These are phyloP conservation scores for Hippophae tibetana DNA, from an alignment of 306 rosid species.

Conservation along the genomic window DNA sequence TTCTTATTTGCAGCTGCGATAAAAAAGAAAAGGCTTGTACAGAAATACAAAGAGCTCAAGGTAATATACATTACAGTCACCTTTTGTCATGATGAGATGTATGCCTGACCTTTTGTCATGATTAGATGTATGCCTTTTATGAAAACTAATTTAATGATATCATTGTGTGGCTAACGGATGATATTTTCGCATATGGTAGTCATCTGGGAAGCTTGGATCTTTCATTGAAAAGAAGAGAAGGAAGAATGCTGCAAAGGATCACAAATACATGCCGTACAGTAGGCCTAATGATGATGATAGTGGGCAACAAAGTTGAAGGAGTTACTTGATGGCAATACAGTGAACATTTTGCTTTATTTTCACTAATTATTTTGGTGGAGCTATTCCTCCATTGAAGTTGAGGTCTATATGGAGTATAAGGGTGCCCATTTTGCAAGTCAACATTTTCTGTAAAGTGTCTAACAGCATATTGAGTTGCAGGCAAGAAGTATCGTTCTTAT, in stretches of 20 bases:
- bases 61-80: conserved; percentile 20
- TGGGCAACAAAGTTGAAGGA: background rate
- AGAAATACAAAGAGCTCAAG: conserved; percentile 63
- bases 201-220: conserved; percentile 63
- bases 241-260: conserved; percentile 86
- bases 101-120: background rate
- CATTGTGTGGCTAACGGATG: background rate
- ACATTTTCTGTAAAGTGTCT: no score
- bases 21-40: conserved; percentile 50
- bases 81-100: background rate
- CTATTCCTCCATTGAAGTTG: no score
- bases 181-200: conserved; percentile 20
- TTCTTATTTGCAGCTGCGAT: conserved; percentile 52
- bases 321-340: background rate
- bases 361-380: no score
- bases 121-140: background rate
- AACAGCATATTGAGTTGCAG: no score
- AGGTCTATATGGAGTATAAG: no score
- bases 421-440: no score
- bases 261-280: conserved; percentile 62
- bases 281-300: conserved; percentile 21
- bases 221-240: conserved; percentile 61
- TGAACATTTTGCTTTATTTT: background rate
- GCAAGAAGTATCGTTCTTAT: no score
- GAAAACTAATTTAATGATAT: no score